Evolutionary conservation across 257 asterid species (phyloP), one percentile per base, ranked within the genome.

Genomic region (Nyctanthes arbortristis): DNA sequence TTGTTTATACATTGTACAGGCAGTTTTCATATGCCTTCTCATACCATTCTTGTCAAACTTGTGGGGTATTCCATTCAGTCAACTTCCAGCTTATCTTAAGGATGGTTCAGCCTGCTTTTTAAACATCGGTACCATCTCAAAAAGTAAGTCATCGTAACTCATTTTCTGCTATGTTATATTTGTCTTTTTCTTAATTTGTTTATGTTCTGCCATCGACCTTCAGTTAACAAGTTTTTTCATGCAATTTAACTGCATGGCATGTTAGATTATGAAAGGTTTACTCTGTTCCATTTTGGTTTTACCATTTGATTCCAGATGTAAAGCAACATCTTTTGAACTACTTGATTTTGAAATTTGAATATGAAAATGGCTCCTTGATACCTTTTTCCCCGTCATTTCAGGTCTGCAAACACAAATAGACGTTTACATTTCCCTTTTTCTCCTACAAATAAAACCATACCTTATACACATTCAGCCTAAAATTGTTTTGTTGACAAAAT

Each of bases 31-130:
- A 68, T 83, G 96, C 86, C 91, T 94, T 58, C 96, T 94, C 83
- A 86, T 94, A 58, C 99, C 99, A 28, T 86, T 94, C 84, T 78
- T 94, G 80, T 91, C 97, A 29, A 91, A 89, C 80, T 81, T 91
- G 59, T 94, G 97, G 96, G 99, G 99, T 31, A 79, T 94, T 69
- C 96, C 96, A 22, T 94, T 94, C 77, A 4, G 72, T 77, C 96
- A 86, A 78, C 89, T 94, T 70, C 89, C 96, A 25, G 77, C 61
- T 65, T 94, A 94, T 76, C 80, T 89, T 66, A 91, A 84, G 86
- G 97, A 91, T 75, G 97, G 99, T 59, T 90, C 93, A 27, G 97
- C 99, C 69, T 94, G 99, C 84, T 91, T 94, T 84, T 79, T 94
- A 88, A 94, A 91, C 80, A 76, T 80, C 9, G 96, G 97, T 69